Percentiles rank a stretch among this genome's conserved stretches.
These are phyloP conservation scores for Apiospora rasikravindrae DNA, from an alignment of 2,329 filamentous ascomycete species.

Conservation along the genomic window DNA sequence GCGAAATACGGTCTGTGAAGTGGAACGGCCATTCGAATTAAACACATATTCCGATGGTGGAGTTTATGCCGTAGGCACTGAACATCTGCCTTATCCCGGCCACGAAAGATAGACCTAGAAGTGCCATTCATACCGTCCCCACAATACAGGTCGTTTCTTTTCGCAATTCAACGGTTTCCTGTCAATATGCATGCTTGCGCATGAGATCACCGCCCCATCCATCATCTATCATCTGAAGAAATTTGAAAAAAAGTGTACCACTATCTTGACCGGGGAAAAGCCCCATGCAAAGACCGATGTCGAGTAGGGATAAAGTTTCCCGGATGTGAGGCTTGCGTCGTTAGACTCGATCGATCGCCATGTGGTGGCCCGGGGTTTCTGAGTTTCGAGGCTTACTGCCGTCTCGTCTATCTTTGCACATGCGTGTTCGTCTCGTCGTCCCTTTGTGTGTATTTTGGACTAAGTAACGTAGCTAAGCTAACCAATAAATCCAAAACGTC, in stretches of 20 bases:
- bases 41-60: no score
- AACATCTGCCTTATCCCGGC: background rate
- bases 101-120: background rate
- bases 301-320: background rate
- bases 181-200: background rate
- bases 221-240: constrained; percentile 9
- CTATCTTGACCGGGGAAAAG: background rate
- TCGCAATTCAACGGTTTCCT: background rate
- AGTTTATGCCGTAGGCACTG: no score
- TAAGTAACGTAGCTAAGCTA: background rate
- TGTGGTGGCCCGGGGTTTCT: background rate
- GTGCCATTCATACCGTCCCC: background rate
- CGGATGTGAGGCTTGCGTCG: background rate
- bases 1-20: no score
- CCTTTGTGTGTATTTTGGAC: background rate
- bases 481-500: background rate
- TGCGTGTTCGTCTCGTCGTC: background rate
- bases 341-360: background rate
- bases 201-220: background rate
- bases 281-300: background rate
- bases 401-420: background rate
- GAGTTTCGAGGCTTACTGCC: background rate
- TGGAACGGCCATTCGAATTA: no score
- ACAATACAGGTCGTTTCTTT: background rate
- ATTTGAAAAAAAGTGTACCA: background rate